Evolutionary conservation across 306 rosid species (phyloP), one percentile per base, ranked within the genome.

Genomic region (Lathyrus sativus): DNA sequence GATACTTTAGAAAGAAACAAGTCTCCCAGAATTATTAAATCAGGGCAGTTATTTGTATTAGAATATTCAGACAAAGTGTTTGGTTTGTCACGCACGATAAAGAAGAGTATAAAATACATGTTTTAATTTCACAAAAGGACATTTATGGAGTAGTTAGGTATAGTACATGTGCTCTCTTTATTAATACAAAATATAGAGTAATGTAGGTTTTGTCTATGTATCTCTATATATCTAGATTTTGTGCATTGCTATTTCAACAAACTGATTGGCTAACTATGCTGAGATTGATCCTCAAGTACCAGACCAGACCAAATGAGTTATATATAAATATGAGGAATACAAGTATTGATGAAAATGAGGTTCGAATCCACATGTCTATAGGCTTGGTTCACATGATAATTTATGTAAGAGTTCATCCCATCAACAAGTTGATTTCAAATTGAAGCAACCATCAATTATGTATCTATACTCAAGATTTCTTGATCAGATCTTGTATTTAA

Each of bases 1-100:
- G 83, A 70, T 54, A 55, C 82, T 54, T 77, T 48, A n/a, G 9
- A 71, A 66, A 76, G 86, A 82, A 78, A 80, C 92, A 82, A 50
- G 13, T 58, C 48, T 59, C 83, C 85, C 15, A 12, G 13, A 81
- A 76, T 71, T 57, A 59, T 68, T 79, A 74, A 66, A 67, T 38
- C 57, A 56, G 43, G 44, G 68, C 50, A 62, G 81, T 57, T 55
- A 56, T 33, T 46, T 77, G 76, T 57, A 38, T 72, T 6, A 28
- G 24, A 76, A 62, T 78, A 73, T 15, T 54, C 38, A 59, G 74
- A 74, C 86, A 82, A 74, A 35, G 75, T 38, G 37, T 9, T 22
- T 54, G 60, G 64, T 67, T 63, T 75, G 48, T 35, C 67, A 75
- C 69, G 71, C 63, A 75, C 71, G 71, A 71, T 76, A 63, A 72